Evolutionary conservation across 2,329 filamentous ascomycete genomes (phyloP).

Genomic region (Penicillium hordei): DNA sequence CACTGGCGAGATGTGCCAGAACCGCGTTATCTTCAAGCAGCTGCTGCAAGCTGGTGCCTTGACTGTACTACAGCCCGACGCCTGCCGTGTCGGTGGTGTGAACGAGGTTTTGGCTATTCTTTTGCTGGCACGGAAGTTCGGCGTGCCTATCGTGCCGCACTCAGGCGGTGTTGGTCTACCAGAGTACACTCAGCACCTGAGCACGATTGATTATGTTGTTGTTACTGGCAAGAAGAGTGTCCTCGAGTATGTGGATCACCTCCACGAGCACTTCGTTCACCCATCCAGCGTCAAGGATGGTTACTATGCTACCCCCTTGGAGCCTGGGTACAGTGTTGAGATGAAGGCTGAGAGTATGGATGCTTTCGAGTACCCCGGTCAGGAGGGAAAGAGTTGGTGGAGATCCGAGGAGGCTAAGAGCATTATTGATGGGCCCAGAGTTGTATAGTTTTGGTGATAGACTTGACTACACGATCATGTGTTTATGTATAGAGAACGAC

Average conservation of each 20-base stretch:
- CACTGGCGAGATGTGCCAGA: constrained; percentile 94
- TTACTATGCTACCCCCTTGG: constrained; percentile 80
- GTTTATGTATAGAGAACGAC: no score
- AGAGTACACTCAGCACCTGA: constrained; percentile 91
- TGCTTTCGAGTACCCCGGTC: constrained; percentile 71
- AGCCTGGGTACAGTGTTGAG: constrained; percentile 87
- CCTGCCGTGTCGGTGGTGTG: constrained; percentile 83
- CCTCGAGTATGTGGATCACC: constrained; percentile 87
- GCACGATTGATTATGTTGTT: constrained; percentile 88
- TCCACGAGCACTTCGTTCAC: constrained; percentile 90
- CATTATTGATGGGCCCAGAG: constrained; percentile 61
- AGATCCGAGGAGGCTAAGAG: constrained; percentile 72
- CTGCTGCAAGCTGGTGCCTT: constrained; percentile 76
- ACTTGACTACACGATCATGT: constrained; percentile 3
- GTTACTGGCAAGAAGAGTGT: constrained; percentile 79
- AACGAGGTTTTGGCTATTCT: constrained; percentile 92
- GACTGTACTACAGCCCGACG: constrained; percentile 86
- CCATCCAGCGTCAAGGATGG: constrained; percentile 78
- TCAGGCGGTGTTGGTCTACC: constrained; percentile 85
- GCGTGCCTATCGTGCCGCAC: constrained; percentile 82
- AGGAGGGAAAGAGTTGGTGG: constrained; percentile 82
- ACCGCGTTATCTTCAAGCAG: constrained; percentile 92
- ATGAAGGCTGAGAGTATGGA: constrained; percentile 92
- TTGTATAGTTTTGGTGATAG: constrained; percentile 26
- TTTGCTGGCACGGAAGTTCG: constrained; percentile 68